phyloP scores from a whole-genome alignment of 1,139 yeast genomes.

The Wickerhamomyces sp. region DNA sequence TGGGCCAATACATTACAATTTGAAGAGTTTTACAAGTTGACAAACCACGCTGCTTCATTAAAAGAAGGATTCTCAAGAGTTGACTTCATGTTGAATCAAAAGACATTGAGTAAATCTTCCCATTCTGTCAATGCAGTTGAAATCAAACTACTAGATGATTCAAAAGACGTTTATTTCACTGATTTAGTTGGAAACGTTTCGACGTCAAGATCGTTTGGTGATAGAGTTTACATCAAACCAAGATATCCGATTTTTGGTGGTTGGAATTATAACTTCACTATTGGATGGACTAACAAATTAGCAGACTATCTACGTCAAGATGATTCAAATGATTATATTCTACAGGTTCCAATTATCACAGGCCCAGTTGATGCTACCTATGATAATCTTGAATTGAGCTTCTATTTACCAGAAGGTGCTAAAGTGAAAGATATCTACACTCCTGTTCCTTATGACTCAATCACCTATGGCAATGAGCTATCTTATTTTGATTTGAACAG shows the following conservation, averaged over 20 bases:
- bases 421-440: slow-evolving; percentile 54
- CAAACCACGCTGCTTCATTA: slow-evolving; percentile 71
- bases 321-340: slow-evolving; percentile 50
- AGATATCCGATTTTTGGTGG: slow-evolving; percentile 93
- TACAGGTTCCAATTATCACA: slow-evolving; percentile 68
- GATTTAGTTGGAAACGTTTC: slow-evolving; percentile 96
- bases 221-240: slow-evolving; percentile 65
- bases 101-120: slow-evolving; percentile 31
- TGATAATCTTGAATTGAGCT: slow-evolving; percentile 52
- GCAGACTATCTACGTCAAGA: slow-evolving; percentile 44
- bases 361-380: slow-evolving; percentile 70
- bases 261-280: slow-evolving; percentile 92
- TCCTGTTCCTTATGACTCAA: slow-evolving; percentile 42
- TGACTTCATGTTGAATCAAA: slow-evolving; percentile 61
- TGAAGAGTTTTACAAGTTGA: slow-evolving; percentile 82
- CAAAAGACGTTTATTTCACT: slow-evolving; percentile 67
- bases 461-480: slow-evolving; percentile 40
- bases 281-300: slow-evolving; percentile 80
- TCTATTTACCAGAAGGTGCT: slow-evolving; percentile 90
- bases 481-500: slow-evolving; percentile 72
- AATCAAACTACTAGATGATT: slow-evolving; percentile 44
- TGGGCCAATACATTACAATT: slow-evolving; percentile 61
- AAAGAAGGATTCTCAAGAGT: slow-evolving; percentile 70
- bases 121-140: slow-evolving; percentile 41
- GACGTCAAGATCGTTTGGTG: slow-evolving; percentile 51